phyloP scores from a whole-genome alignment of 352 stramenopile species.

The Phytophthora aleatoria region DNA sequence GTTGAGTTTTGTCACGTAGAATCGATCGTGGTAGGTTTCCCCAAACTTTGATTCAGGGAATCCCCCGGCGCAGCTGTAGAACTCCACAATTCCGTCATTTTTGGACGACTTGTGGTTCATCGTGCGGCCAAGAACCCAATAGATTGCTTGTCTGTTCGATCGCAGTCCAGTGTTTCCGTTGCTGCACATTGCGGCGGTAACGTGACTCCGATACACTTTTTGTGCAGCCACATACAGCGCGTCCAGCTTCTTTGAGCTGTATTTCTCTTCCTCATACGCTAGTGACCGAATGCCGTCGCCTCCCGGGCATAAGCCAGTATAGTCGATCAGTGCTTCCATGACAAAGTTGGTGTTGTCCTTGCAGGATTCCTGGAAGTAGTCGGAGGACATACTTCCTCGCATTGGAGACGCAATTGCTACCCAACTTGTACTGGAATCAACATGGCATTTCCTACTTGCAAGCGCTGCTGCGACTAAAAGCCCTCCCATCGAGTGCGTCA shows the following conservation, averaged over 20 bases:
- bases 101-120: constrained; percentile 34
- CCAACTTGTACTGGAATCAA: constrained; percentile 32
- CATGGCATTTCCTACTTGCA: constrained; percentile 17
- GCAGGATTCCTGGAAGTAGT: constrained; percentile 40
- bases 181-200: constrained; percentile 42
- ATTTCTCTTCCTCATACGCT: constrained; percentile 33
- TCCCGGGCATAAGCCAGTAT: constrained; percentile 35
- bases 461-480: constrained; percentile 29
- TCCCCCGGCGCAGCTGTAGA: constrained; percentile 37
- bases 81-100: constrained; percentile 45
- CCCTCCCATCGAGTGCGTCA: constrained; percentile 8
- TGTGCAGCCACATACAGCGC: constrained; percentile 36
- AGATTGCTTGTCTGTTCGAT: constrained; percentile 24
- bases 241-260: constrained; percentile 20
- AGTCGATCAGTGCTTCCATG: constrained; percentile 18
- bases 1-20: constrained; percentile 43
- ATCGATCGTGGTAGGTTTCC: constrained; percentile 32
- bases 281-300: constrained; percentile 31
- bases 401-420: constrained; percentile 32
- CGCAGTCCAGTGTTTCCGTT: constrained; percentile 31
- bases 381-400: constrained; percentile 41
- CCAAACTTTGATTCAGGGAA: constrained; percentile 28
- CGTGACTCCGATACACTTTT: constrained; percentile 23
- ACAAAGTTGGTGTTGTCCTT: constrained; percentile 23
- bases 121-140: constrained; percentile 22